Conservation (phyloP, 257 asterid species). For the Thymus mandschuricus region DNA sequence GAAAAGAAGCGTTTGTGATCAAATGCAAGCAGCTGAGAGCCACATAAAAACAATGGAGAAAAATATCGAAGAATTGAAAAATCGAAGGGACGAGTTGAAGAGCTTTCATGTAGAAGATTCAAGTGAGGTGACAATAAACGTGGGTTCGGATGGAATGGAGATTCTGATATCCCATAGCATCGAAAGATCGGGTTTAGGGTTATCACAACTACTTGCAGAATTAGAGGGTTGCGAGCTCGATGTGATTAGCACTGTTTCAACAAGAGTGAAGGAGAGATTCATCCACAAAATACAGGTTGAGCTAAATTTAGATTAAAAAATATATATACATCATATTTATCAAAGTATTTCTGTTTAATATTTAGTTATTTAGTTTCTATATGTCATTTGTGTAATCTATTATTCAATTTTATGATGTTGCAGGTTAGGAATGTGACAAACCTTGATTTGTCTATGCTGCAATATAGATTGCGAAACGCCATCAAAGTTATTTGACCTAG, state of each 20-base stretch:
- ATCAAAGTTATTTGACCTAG: background rate
- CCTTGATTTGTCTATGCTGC: background rate
- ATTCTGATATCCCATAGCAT: slow-evolving; percentile 30
- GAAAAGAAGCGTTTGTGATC: slow-evolving; percentile 47
- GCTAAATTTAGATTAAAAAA: slow-evolving; percentile 35
- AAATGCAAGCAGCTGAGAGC: slow-evolving; percentile 40
- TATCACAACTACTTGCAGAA: slow-evolving; percentile 43
- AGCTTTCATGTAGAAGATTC: background rate
- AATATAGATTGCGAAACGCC: slow-evolving; percentile 2
- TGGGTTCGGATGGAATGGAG: slow-evolving; percentile 31
- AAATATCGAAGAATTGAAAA: slow-evolving; percentile 39
- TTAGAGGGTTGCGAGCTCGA: slow-evolving; percentile 37
- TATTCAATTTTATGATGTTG: background rate
- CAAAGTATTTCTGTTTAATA: background rate
- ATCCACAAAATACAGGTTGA: slow-evolving; percentile 51
- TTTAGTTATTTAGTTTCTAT: background rate
- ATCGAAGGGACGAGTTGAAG: slow-evolving; percentile 36
- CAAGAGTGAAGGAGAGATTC: slow-evolving; percentile 31
- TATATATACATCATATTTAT: no score
- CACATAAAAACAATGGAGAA: slow-evolving; percentile 44
- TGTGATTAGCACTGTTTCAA: slow-evolving; percentile 49
- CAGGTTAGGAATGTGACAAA: background rate
- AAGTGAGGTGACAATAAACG: no score
- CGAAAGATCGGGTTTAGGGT: slow-evolving; percentile 27
- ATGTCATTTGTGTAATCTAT: background rate